A percentile compares a stretch with the other conserved stretches of the same genome.
phyloP scores from a whole-genome alignment of 139 green algal species.

The Deuterostichococcus epilithicus region DNA sequence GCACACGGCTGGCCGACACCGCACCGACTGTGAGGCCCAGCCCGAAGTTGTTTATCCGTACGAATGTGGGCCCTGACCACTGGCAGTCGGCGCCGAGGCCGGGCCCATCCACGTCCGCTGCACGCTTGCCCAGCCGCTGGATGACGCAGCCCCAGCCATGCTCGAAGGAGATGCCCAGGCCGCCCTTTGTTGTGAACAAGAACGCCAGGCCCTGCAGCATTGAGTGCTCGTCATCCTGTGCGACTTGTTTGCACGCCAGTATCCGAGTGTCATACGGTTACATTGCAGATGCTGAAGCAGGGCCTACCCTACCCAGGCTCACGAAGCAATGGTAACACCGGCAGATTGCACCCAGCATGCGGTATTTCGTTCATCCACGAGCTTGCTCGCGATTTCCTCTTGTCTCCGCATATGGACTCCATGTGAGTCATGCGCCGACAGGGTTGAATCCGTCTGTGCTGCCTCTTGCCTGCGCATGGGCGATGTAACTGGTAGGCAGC shows the following conservation, averaged over 20 bases:
- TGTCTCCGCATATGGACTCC: too few relatives aligned
- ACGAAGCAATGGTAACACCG: too few relatives aligned
- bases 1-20: too few relatives aligned
- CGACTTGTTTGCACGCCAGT: too few relatives aligned
- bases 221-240: not conserved
- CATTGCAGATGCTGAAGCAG: too few relatives aligned
- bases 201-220: not conserved
- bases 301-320: too few relatives aligned
- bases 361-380: too few relatives aligned
- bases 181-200: not conserved
- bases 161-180: not conserved
- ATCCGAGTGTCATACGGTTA: too few relatives aligned
- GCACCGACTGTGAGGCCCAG: not conserved
- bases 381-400: too few relatives aligned
- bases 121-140: not conserved
- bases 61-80: not conserved
- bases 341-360: too few relatives aligned
- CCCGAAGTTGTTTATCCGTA: not conserved
- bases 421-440: too few relatives aligned
- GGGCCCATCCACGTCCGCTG: not conserved
- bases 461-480: not conserved
- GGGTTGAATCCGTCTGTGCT: too few relatives aligned
- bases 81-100: not conserved
- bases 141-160: not conserved
- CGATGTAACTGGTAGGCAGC: not conserved